Evolutionary conservation across 371 early-diverging fungal genomes (phyloP), one percentile per base, ranked within the genome.

Genomic region (Mucor circinelloides): DNA sequence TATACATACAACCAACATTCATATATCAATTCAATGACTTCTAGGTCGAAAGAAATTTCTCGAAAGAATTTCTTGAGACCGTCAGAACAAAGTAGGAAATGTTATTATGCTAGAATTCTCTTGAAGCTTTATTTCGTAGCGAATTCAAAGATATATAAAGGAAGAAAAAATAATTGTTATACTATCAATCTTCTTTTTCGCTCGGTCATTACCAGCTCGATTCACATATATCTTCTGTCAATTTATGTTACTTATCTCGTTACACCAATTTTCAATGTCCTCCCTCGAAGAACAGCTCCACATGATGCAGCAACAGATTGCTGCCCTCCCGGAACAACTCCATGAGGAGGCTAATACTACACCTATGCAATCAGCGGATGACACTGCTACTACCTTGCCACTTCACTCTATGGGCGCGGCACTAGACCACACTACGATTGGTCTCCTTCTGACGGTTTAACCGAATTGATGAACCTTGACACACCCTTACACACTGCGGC

Each of bases 351-450:
- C 28, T 10, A 23, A 28, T 44, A 42, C 19, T 15, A 40, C 42
- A 6, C 42, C 42, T 40, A 52, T 42, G 44, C n/a, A n/a, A n/a
- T n/a, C n/a, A n/a, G n/a, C n/a, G n/a, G n/a, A n/a, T n/a, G n/a
- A n/a, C n/a, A n/a, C 63, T 52, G 63, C 63, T 32, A 38, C 25
- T 10, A n/a, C n/a, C n/a, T 27, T 25, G 12, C 52, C 63, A 10
- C 13, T 63, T 4, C 63, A 63, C 32, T 36, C 63, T 0, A 21
- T 63, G 2, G n/a, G n/a, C n/a, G n/a, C n/a, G 54, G 54, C 3
- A 55, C 57, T 13, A 12, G 6, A 6, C 66, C 61, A 15, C 66
- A 58, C 23, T 61, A 62, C 44, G 58, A 62, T 21, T 66, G 71
- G 66, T n/a, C 34, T 25, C 66, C 71, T 13, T 38, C 61, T 0